Percentiles rank a stretch among this genome's conserved stretches.
Conservation (phyloP, 2,329 filamentous ascomycete genomes). For the Microthyrium microscopicum region DNA sequence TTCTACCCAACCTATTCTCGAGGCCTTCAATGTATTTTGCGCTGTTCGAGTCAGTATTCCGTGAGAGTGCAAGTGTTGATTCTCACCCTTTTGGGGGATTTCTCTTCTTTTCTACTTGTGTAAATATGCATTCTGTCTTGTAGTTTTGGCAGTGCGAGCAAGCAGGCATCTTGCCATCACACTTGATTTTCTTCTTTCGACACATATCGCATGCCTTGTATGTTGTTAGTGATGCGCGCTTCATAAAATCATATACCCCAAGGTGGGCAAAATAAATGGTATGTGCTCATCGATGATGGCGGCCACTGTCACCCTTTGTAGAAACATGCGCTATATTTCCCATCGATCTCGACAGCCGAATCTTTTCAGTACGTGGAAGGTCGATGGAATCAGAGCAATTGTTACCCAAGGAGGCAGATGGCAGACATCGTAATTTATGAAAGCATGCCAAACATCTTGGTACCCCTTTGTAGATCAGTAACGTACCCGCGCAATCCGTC, state of each 20-base stretch:
- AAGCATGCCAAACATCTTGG: too few relatives aligned
- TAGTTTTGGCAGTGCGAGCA: constrained; percentile 96
- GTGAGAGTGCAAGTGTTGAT: constrained; percentile 13
- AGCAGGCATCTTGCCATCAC: constrained; percentile 85
- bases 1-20: constrained; percentile 84
- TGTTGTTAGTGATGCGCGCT: constrained; percentile 5
- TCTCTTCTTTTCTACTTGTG: constrained; percentile 96
- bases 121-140: constrained; percentile 95
- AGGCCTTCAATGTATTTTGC: constrained; percentile 97
- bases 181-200: constrained; percentile 91
- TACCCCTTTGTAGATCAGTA: constrained; percentile 6
- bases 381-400: too few relatives aligned
- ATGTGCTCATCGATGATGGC: too few relatives aligned
- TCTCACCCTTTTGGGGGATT: constrained; percentile 84
- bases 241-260: constrained; percentile 1
- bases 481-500: constrained; percentile 72
- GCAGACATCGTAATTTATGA: too few relatives aligned
- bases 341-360: too few relatives aligned
- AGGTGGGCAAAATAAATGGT: too few relatives aligned
- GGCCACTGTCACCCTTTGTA: too few relatives aligned
- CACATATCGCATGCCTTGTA: constrained; percentile 85
- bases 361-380: too few relatives aligned
- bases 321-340: too few relatives aligned
- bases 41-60: constrained; percentile 26
- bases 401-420: too few relatives aligned